Evolutionary conservation across 2,329 filamentous ascomycete species (phyloP).

Genomic region (Zymoseptoria brevis): DNA sequence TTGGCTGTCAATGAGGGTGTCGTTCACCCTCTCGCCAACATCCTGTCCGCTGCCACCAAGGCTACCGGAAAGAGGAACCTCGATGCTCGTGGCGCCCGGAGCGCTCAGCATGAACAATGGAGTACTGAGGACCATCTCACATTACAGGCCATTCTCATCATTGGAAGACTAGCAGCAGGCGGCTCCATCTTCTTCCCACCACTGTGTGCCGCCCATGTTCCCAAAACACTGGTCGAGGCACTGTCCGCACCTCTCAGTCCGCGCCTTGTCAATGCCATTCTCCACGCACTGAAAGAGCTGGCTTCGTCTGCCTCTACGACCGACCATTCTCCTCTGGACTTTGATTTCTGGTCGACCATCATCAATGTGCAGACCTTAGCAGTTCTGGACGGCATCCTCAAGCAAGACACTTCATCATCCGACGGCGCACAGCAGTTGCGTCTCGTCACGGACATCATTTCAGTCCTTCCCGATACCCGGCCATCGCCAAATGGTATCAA

Average conservation of each 20-base stretch:
- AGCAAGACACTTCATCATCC: slow-evolving; percentile 46
- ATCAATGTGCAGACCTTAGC: slow-evolving; percentile 56
- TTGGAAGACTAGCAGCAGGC: slow-evolving; percentile 81
- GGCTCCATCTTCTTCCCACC: slow-evolving; percentile 72
- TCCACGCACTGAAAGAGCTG: slow-evolving; percentile 66
- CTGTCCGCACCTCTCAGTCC: slow-evolving; percentile 48
- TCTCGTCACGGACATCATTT: slow-evolving; percentile 51
- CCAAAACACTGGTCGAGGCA: slow-evolving; percentile 65
- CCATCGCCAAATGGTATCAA: slow-evolving; percentile 46
- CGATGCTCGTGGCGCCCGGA: slow-evolving; percentile 39
- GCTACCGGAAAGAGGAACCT: slow-evolving; percentile 42
- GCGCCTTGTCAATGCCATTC: slow-evolving; percentile 61
- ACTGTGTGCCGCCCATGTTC: slow-evolving; percentile 57
- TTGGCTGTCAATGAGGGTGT: slow-evolving; percentile 64
- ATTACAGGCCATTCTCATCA: slow-evolving; percentile 74
- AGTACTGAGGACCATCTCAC: slow-evolving; percentile 59
- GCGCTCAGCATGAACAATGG: slow-evolving; percentile 32
- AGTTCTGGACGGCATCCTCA: slow-evolving; percentile 58
- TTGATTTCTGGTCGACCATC: slow-evolving; percentile 34
- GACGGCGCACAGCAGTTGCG: slow-evolving; percentile 54
- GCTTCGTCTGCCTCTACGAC: slow-evolving; percentile 48
- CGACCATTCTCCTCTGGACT: slow-evolving; percentile 4
- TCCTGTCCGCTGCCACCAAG: slow-evolving; percentile 41
- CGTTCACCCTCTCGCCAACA: slow-evolving; percentile 52
- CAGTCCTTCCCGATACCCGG: slow-evolving; percentile 61